phyloP scores from a whole-genome alignment of 208 protist species.

The Crithidia bombi region DNA sequence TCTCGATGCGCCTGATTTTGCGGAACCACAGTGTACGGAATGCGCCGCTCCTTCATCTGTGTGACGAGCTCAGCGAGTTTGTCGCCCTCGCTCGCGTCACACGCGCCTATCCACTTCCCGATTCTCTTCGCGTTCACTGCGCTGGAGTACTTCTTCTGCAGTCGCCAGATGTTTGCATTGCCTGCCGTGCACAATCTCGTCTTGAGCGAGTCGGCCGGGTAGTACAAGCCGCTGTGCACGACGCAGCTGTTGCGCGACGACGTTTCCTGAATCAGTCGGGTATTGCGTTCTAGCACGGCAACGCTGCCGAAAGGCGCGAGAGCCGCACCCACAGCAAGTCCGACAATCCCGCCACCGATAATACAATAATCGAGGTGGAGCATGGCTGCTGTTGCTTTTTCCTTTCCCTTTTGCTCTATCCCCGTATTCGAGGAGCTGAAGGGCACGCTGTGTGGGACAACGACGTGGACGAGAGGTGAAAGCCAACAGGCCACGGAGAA shows the following conservation, averaged over 20 bases:
- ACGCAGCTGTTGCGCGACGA: slow-evolving; percentile 54
- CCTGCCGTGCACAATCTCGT: slow-evolving; percentile 43
- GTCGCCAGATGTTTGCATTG: slow-evolving; percentile 50
- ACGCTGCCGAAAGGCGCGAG: slow-evolving; percentile 40
- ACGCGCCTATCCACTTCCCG: slow-evolving; percentile 62
- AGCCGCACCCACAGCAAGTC: slow-evolving; percentile 44
- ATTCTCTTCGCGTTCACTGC: slow-evolving; percentile 25
- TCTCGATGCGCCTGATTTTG: slow-evolving; percentile 12
- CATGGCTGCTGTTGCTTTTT: slow-evolving; percentile 22
- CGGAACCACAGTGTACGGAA: slow-evolving; percentile 37
- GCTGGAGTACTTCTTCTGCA: slow-evolving; percentile 31
- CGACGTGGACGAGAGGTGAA: too few relatives aligned
- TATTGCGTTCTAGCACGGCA: slow-evolving; percentile 40
- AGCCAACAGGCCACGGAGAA: too few relatives aligned
- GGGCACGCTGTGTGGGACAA: too few relatives aligned
- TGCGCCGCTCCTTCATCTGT: slow-evolving; percentile 37
- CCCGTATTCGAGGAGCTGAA: too few relatives aligned
- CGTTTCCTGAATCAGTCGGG: slow-evolving; percentile 43
- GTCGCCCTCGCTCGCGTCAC: slow-evolving; percentile 23
- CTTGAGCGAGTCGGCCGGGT: slow-evolving; percentile 46
- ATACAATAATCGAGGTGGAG: slow-evolving; percentile 37
- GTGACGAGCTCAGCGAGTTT: slow-evolving; percentile 23
- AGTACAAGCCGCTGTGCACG: slow-evolving; percentile 63
- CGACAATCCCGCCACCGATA: slow-evolving; percentile 43
- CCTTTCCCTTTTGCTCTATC: background rate